Evolutionary conservation across 106 monocot species (phyloP).

Genomic region (Iris macrosiphon): DNA sequence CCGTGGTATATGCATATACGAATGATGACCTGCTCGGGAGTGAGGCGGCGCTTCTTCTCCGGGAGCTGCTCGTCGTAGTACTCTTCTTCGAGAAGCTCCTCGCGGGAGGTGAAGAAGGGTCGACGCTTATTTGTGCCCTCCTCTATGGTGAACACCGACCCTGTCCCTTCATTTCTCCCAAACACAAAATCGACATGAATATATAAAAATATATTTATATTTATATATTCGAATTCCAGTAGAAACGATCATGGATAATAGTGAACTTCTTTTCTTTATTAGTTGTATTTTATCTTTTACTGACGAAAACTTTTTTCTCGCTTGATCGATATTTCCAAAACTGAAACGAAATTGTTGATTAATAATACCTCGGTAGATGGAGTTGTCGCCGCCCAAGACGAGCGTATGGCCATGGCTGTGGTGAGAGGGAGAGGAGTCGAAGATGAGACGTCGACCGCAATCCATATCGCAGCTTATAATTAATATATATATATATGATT

Average conservation of each 20-base stretch:
- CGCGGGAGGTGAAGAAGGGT: slow-evolving; percentile 58
- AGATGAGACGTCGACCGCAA: slow-evolving; percentile 44
- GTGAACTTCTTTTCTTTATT: too few species aligned
- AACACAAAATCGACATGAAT: not conserved
- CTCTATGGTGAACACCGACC: slow-evolving; percentile 31
- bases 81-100: slow-evolving; percentile 70
- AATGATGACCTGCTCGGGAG: slow-evolving; percentile 63
- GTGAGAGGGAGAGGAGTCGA: slow-evolving; percentile 30
- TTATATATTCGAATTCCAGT: too few species aligned
- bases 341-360: not conserved
- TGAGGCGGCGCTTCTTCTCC: slow-evolving; percentile 96
- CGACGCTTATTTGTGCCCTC: slow-evolving; percentile 29
- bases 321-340: too few species aligned
- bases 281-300: too few species aligned
- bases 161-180: slow-evolving; percentile 30
- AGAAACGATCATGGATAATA: too few species aligned
- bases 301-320: too few species aligned
- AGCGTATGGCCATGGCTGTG: slow-evolving; percentile 26
- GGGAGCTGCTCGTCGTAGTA: slow-evolving; percentile 89
- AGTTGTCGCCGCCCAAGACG: slow-evolving; percentile 30
- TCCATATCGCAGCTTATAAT: too few species aligned
- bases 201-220: too few species aligned
- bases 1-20: too few species aligned
- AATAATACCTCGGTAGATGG: slow-evolving; percentile 39
- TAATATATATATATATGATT: too few species aligned